Evolutionary conservation across 805 yeast genomes (phyloP), one percentile per base, ranked within the genome.

Genomic region (Priceomyces melissophilus): DNA sequence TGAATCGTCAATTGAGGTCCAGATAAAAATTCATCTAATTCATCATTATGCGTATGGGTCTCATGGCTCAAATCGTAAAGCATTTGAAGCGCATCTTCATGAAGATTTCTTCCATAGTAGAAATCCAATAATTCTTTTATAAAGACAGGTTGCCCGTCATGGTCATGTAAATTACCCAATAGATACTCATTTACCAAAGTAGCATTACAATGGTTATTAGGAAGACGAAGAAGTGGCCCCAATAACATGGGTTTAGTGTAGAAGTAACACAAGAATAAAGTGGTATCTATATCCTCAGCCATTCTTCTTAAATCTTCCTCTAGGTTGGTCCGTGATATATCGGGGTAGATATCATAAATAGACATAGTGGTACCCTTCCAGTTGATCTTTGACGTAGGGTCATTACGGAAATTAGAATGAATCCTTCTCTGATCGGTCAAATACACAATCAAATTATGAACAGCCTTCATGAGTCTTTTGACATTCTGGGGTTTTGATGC

Each of bases 161-260:
- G 63, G 2, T 44, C 33, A 32, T 57, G 57, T 10, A 60, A 31
- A 41, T 72, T 65, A 3, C 63, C 54, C 9, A 71, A 58, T 23
- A 88, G 71, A 38, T 76, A 72, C 9, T 63, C 58, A 37, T 78
- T 76, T 1, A 87, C 95, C 2, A 78, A 69, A 1, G 69, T 65
- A 3, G 82, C 73, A 50, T 83, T 82, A 64, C 97, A 88, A 49
- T 71, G 68, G 58, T 90, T 93, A 20, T 78, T 76, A 0, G 75
- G 73, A 2, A 88, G 73, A 37, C 98, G 70, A 4, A 91, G 69
- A 14, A 91, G 75, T 0, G 98, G 93, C 0, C 91, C 96, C 10
- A 91, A 75, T 57, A 91, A 69, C 46, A 83, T 75, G 0, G 87
- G 85, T 40, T 79, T 78, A 25, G 78, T 77, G n/a, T 79, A 56